Evolutionary conservation across 805 yeast genomes (phyloP), one percentile per base, ranked within the genome.

Genomic region (Komagataella mondaviorum): DNA sequence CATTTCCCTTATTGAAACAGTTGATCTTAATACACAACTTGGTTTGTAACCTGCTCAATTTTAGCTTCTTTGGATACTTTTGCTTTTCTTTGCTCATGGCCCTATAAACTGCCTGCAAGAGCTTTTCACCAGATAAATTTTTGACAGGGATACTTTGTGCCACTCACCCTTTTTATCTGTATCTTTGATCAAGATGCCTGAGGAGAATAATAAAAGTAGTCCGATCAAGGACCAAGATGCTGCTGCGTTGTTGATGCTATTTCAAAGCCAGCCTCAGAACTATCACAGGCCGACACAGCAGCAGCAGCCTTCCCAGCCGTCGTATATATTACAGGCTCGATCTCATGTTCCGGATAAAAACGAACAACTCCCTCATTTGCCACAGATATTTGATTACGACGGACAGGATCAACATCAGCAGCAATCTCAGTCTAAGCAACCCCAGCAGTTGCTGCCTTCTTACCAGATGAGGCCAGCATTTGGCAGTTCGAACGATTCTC

Each of bases 191-290:
- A 4, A 30, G 14, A 30, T 30, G 39, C 5, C n/a, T 10, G 12
- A 24, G 36, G 39, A 30, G 14, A 10, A 30, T 10, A 30, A 30
- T 8, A 14, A 30, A 30, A 30, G 39, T 30, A 30, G 39, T 30
- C 30, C 47, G 7, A 22, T 46, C 36, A 62, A 55, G 23, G 71
- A 68, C 51, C 60, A 56, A 39, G 71, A 68, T 53, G 71, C 71
- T n/a, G 71, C 71, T 18, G 71, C 68, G 6, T 55, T 68, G 48
- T 54, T 68, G 52, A 67, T 68, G 70, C 55, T 68, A n/a, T 66
- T 68, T 48, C 68, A 70, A 24, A 61, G 64, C 48, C 69, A 66
- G 50, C 51, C 51, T 30, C 49, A 44, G 24, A 39, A 20, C 23
- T 12, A 23, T 49, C 49, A 18, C 16, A 36, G 47, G 18, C 47